Base-by-base conservation (phyloP, 371 early-diverging fungal genomes). In the Syncephalastrum racemosum region DNA sequence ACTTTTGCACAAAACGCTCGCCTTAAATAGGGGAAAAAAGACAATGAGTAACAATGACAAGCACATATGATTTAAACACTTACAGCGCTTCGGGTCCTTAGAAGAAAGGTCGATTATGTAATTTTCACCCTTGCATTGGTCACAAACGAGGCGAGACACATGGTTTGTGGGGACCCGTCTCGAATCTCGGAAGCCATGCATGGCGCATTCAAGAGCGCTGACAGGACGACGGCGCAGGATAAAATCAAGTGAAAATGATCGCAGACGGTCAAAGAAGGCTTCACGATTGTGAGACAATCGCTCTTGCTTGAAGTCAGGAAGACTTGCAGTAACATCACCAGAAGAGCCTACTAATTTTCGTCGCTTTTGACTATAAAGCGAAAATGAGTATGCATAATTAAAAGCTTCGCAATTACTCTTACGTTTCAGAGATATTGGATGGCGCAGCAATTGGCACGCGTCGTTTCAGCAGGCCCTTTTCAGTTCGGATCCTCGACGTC, bases 141-240 rank as follows among this genome's bases (percentile, higher is more conserved):
- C 27, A 43, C 62, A 62, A 1, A 19, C 20, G 8, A 62, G 51
- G 18, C 49, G 48, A 31, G 44, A 56, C 16, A 53, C 46, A 15
- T 46, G 40, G 1, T 25, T 15, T 13, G 36, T 39, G 14, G 43
- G 18, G 2, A 46, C 46, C 27, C 40, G 19, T 47, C 19, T n/a
- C 53, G 62, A 1, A 57, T 56, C 31, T 62, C 62, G 39, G 42
- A 53, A 59, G 5, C 62, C 62, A 49, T 62, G 62, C 57, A 56
- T 62, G n/a, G 62, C 62, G 43, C 53, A 50, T 41, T 62, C 49
- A 6, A 55, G 19, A 19, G 62, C 57, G 39, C 31, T 53, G n/a
- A 62, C 27, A 8, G 62, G 57, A 16, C 56, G 49, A 6, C 24
- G 23, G 4, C 31, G 20, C 14, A n/a, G 36, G 22, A 62, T 41